These are phyloP conservation scores for Metschnikowia continentalis DNA, from an alignment of 805 yeast genomes.

Conservation along the genomic window DNA sequence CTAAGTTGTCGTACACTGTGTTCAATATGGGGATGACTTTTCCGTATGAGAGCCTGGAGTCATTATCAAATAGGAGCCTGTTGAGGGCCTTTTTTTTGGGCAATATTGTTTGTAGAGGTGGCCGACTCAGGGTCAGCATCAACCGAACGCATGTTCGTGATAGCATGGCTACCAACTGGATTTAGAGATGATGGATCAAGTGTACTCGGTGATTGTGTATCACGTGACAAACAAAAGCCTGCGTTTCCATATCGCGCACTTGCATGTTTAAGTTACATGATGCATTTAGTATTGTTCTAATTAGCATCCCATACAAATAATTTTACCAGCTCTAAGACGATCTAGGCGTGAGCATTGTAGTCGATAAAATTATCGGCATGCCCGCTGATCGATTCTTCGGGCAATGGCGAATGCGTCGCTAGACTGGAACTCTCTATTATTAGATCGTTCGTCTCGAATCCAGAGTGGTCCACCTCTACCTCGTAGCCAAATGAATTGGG, in stretches of 20 bases:
- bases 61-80: conserved; percentile 61
- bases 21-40: conserved; percentile 54
- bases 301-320: neutral
- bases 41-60: conserved; percentile 50
- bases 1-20: conserved; percentile 46
- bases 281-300: neutral
- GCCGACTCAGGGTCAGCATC: conserved; percentile 16
- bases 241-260: neutral
- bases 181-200: neutral
- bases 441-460: conserved; percentile 12
- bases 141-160: conserved; percentile 2
- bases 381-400: conserved; percentile 10
- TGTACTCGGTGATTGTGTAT: neutral
- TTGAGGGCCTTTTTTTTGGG: conserved; percentile 59
- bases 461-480: conserved; percentile 4
- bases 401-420: conserved; percentile 12
- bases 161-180: neutral
- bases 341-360: conserved; percentile 17
- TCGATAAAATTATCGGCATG: conserved; percentile 25
- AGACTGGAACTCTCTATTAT: conserved; percentile 13
- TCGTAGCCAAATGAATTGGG: conserved; percentile 1
- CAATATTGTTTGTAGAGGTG: conserved; percentile 32
- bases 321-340: neutral
- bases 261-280: neutral
- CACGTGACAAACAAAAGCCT: neutral